Base-by-base conservation (phyloP, 108 stramenopile species). In the Skeletonema potamos region DNA sequence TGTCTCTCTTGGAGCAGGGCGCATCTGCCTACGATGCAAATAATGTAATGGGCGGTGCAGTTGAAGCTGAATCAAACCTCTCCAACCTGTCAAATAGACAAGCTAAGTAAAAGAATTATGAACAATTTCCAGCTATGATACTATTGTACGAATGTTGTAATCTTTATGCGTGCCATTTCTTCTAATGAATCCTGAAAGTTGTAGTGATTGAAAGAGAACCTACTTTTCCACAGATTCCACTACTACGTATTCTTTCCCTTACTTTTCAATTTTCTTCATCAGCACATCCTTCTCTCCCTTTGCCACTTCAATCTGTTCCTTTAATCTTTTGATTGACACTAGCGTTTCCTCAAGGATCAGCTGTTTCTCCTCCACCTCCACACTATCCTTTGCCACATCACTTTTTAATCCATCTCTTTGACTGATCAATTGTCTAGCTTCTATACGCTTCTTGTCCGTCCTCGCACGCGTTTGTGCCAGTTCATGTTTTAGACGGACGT, bases 1-100 rank as follows among this genome's bases (percentile, higher is more conserved):
- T 82, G n/a, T 22, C 65, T 20, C 46, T 82, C 13, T 32, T 82
- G 20, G 76, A 82, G 39, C 72, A 77, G 44, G 82, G 82, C 29
- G 82, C 82, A 51, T 76, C 76, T 22, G 32, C 72, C 7, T 78
- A 82, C 65, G 82, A 82, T 68, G 82, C 76, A 10, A 69, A 73
- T 43, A 58, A 57, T 27, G 76, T 77, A n/a, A 73, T 77, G 82
- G 82, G 82, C 15, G 82, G 76, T 12, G 82, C 68, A 61, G 65
- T 73, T 37, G 82, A 82, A 46, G 79, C 61, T 26, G 63, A 64
- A 48, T 72, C 71, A 39, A 81, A 68, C 44, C 72, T 81, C 24
- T 68, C 68, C 13, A 81, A 81, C 64, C 66, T 81, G 27, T 59
- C 58, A 59, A 59, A 33, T 33, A 59, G 34, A 59, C 34, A 37